phyloP scores from a whole-genome alignment of 805 yeast genomes.

The Kluyveromyces siamensis region DNA sequence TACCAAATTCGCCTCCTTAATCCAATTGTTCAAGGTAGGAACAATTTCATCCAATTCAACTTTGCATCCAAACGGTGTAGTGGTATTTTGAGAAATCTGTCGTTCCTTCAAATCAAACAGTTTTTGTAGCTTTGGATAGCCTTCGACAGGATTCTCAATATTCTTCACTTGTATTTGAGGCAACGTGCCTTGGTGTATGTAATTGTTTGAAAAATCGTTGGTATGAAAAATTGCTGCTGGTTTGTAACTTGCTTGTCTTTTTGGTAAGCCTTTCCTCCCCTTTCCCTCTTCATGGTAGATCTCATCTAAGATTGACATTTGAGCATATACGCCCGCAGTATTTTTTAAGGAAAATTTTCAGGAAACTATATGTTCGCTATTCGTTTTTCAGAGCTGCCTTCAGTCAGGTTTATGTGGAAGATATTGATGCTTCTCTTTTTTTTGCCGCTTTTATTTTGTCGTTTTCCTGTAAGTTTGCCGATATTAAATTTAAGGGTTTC shows the following conservation, averaged over 20 bases:
- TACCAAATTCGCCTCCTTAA: slow-evolving; percentile 42
- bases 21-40: slow-evolving; percentile 54
- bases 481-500: not conserved
- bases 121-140: slow-evolving; percentile 76
- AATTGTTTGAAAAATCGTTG: slow-evolving; percentile 68
- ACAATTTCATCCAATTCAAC: slow-evolving; percentile 44
- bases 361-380: too few relatives aligned
- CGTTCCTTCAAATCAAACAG: slow-evolving; percentile 55
- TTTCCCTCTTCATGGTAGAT: not conserved
- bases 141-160: slow-evolving; percentile 56
- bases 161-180: slow-evolving; percentile 65
- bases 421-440: too few relatives aligned
- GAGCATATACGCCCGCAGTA: not conserved
- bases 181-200: slow-evolving; percentile 49
- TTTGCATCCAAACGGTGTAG: slow-evolving; percentile 59
- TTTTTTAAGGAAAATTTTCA: too few relatives aligned
- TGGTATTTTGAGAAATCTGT: slow-evolving; percentile 45
- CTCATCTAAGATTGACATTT: not conserved
- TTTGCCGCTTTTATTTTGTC: not conserved
- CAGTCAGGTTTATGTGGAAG: too few relatives aligned
- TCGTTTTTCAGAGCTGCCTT: too few relatives aligned
- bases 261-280: not conserved
- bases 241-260: slow-evolving; percentile 14
- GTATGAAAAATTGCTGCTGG: slow-evolving; percentile 32
- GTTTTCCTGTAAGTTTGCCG: not conserved